Base-by-base conservation (phyloP, 768 basidiomycete species). In the Sarcodon aspratus region DNA sequence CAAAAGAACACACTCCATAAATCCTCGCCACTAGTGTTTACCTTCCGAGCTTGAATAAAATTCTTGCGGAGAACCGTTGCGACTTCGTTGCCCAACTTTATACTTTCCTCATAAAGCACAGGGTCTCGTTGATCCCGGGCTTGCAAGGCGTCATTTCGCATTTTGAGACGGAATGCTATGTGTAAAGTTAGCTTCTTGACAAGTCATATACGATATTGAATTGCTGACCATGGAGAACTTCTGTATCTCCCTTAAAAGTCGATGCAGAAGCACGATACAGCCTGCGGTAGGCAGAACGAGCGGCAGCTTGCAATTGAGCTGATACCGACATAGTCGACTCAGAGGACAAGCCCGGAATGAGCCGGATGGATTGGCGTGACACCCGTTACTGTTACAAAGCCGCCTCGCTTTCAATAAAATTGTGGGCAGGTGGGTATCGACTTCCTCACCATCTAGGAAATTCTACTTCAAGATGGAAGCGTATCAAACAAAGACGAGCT, bases 31-130 rank as follows among this genome's bases (percentile, higher is more conserved):
- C 64, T 59, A 3, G 56, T 49, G 27, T 55, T 58, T 9, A 78
- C 69, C 57, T 68, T 75, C 40, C 67, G 63, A 2, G 80, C 94
- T 63, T 97, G 94, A 0, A 91, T 92, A 40, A 98, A 71, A 61
- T 98, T 97, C 62, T 69, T 78, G 52, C 85, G 72, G 51, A 97
- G 61, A 34, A 88, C 78, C 18, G 69, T 59, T 4, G 92, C 87
- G 40, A 93, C 71, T 38, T 96, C 90, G 46, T 68, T 71, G 38
- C 81, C 78, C 5, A 85, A 66, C 47, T 72, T 69, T 6, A 76
- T 72, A 50, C 76, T 75, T 48, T 75, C 70, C 55, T 76, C 68
- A 46, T 80, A 78, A 10, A 65, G 62, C 34, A 63, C 62, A 6
- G 73, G 61, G 52, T 82, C 75, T 3, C 72, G 60, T 43, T 70